These are phyloP conservation scores for Pichia terricola DNA, from an alignment of 1,139 yeast species.

Conservation along the genomic window DNA sequence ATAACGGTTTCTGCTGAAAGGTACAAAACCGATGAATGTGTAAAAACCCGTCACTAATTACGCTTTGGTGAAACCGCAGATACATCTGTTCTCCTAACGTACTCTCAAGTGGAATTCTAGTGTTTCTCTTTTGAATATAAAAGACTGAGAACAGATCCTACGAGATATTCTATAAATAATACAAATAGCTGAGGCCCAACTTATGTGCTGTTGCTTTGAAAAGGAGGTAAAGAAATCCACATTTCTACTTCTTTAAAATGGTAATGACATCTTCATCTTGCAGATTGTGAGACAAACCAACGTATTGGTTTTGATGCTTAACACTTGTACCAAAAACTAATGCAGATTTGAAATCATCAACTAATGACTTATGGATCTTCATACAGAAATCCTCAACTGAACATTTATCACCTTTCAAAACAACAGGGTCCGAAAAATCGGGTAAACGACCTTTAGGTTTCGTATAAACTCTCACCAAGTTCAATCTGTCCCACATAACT, in stretches of 20 bases:
- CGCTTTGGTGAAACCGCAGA: too few species aligned
- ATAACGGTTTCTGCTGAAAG: too few species aligned
- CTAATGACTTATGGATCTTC: conserved; percentile 88
- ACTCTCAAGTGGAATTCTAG: too few species aligned
- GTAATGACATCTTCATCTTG: conserved; percentile 97
- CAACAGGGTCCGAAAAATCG: conserved; percentile 92
- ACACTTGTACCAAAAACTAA: conserved; percentile 87
- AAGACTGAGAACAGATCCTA: too few species aligned
- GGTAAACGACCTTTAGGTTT: conserved; percentile 94
- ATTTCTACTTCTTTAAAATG: conserved; percentile 57
- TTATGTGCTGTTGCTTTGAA: too few species aligned
- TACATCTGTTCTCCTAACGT: too few species aligned
- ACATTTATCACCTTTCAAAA: conserved; percentile 69
- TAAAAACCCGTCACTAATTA: too few species aligned
- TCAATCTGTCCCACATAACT: conserved; percentile 87
- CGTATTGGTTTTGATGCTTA: conserved; percentile 97
- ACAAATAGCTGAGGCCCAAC: too few species aligned
- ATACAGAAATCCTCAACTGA: conserved; percentile 94
- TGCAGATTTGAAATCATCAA: conserved; percentile 87
- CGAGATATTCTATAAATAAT: too few species aligned
- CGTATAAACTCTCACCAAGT: conserved; percentile 89
- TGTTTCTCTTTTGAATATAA: too few species aligned
- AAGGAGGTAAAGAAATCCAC: conserved; percentile 10
- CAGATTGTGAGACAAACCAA: conserved; percentile 72
- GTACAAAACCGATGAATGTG: too few species aligned